phyloP scores from a whole-genome alignment of 306 rosid species.

The Inga laurina region DNA sequence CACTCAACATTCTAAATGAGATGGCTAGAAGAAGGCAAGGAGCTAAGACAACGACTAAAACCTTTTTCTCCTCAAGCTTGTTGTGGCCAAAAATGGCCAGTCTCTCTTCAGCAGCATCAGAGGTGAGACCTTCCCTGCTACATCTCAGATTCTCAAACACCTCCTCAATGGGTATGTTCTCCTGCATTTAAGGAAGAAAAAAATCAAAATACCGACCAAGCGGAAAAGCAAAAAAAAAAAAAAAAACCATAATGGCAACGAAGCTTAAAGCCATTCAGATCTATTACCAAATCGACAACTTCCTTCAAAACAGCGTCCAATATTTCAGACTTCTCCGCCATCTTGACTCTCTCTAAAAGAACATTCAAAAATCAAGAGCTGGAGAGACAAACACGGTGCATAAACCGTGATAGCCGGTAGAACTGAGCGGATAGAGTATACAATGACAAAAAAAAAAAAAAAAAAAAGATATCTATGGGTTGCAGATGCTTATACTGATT shows the following conservation, averaged over 20 bases:
- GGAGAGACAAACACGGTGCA: conserved; percentile 7
- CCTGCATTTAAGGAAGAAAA: conserved; percentile 51
- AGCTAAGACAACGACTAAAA: neutral
- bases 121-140: conserved; percentile 84
- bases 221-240: neutral
- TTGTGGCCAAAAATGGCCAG: conserved; percentile 83
- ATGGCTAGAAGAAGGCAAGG: neutral
- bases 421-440: neutral
- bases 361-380: conserved; percentile 36
- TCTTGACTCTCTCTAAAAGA: conserved; percentile 39
- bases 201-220: neutral
- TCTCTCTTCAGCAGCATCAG: conserved; percentile 89
- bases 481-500: conserved; percentile 21
- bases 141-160: conserved; percentile 97
- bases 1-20: neutral
- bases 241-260: conserved; percentile 1
- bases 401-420: conserved; percentile 10
- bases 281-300: conserved; percentile 80
- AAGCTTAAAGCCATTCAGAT: conserved; percentile 48
- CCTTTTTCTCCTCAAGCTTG: conserved; percentile 95
- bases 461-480: conserved; percentile 1
- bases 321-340: conserved; percentile 74
- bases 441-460: neutral
- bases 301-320: conserved; percentile 85
- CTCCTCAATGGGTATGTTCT: conserved; percentile 96